phyloP scores from a whole-genome alignment of 2,329 filamentous ascomycete genomes.

The Chrysosphaeria jannelii region DNA sequence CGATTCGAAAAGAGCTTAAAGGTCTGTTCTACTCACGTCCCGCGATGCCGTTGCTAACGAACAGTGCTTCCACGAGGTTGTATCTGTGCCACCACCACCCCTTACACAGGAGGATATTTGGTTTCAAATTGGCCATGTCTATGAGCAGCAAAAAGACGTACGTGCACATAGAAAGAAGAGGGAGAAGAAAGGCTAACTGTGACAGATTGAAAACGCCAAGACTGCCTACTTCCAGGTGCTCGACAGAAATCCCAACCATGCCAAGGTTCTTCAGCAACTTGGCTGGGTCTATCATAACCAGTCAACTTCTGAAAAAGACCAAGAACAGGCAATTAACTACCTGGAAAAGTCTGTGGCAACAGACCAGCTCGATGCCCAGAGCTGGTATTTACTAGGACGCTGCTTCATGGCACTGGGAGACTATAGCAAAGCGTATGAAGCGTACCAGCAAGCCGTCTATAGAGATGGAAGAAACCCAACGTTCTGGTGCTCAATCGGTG shows the following conservation, averaged over 20 bases:
- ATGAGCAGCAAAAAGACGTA: slow-evolving; percentile 97
- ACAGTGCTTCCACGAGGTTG: slow-evolving; percentile 95
- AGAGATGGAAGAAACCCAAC: slow-evolving; percentile 92
- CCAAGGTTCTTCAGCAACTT: slow-evolving; percentile 90
- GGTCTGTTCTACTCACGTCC: too few species aligned
- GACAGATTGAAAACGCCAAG: slow-evolving; percentile 80
- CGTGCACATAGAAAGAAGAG: too few species aligned
- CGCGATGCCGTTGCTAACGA: too few species aligned
- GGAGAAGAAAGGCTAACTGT: too few species aligned
- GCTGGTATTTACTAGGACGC: slow-evolving; percentile 89
- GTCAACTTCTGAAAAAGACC: slow-evolving; percentile 66
- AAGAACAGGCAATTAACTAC: slow-evolving; percentile 91
- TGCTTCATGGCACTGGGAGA: slow-evolving; percentile 99
- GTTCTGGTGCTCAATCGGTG: slow-evolving; percentile 98
- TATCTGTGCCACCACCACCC: slow-evolving; percentile 68
- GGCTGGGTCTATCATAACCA: slow-evolving; percentile 96
- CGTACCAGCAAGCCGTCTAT: slow-evolving; percentile 95
- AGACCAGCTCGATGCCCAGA: slow-evolving; percentile 90
- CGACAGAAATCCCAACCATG: slow-evolving; percentile 82
- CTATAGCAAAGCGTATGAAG: slow-evolving; percentile 94
- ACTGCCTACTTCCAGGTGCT: slow-evolving; percentile 74
- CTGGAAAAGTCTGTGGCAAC: slow-evolving; percentile 73
- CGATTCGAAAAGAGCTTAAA: slow-evolving; percentile 83
- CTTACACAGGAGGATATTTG: slow-evolving; percentile 94
- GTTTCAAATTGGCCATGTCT: slow-evolving; percentile 98